Percentiles rank a stretch among this genome's conserved stretches.
Conservation (phyloP, 768 basidiomycete species). For the Lactarius vividus region DNA sequence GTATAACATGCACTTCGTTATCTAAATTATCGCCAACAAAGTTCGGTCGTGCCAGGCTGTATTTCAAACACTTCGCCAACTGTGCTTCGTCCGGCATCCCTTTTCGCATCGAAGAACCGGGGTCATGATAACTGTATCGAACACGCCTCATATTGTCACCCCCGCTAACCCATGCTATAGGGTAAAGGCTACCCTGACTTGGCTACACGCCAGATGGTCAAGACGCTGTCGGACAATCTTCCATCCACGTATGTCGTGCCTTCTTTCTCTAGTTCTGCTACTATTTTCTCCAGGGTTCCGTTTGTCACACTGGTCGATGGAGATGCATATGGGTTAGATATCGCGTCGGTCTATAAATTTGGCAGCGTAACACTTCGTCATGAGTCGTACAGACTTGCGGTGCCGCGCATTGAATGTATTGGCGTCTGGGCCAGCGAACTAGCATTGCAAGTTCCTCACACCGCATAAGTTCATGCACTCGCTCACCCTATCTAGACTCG, state of each 20-base stretch:
- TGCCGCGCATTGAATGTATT: conserved; percentile 71
- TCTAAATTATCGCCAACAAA: background rate
- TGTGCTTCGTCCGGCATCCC: conserved; percentile 49
- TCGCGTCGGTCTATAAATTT: conserved; percentile 81
- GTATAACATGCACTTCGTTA: conserved; percentile 10
- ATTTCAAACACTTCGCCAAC: conserved; percentile 80
- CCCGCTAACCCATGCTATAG: conserved; percentile 40
- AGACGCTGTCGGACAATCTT: conserved; percentile 63
- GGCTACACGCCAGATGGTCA: conserved; percentile 82
- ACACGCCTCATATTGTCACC: background rate
- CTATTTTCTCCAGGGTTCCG: conserved; percentile 53
- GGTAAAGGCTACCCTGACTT: conserved; percentile 98
- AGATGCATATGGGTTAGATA: conserved; percentile 91
- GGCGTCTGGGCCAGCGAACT: conserved; percentile 75
- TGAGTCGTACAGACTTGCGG: conserved; percentile 66
- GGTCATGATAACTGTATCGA: conserved; percentile 69
- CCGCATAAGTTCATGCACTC: background rate
- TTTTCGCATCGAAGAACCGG: conserved; percentile 56
- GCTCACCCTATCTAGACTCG: conserved; percentile 44
- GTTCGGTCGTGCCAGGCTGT: conserved; percentile 63
- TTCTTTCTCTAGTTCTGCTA: background rate
- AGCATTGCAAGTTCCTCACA: conserved; percentile 44
- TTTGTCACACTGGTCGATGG: conserved; percentile 82
- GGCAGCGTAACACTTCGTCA: conserved; percentile 73
- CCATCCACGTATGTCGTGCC: conserved; percentile 48